Conservation (phyloP, 129 eudicot species). For the Ambrosia artemisiifolia region DNA sequence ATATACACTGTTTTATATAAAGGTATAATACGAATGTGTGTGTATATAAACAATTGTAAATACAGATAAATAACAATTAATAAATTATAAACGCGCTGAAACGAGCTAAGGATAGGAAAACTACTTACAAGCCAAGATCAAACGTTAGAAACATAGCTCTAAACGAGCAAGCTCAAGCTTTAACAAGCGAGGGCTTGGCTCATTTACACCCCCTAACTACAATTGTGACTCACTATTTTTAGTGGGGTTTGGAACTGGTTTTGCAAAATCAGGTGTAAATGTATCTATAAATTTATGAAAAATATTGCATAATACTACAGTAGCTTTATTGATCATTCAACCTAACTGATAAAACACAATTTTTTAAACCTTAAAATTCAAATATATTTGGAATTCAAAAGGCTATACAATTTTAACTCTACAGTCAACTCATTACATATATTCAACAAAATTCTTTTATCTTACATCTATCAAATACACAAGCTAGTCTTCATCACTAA, state of each 20-base stretch:
- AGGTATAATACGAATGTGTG: too few species aligned
- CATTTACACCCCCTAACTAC: background rate
- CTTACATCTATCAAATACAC: conserved; percentile 16
- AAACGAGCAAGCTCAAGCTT: too few species aligned
- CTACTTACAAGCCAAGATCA: too few species aligned
- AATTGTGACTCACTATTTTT: background rate
- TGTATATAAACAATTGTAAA: too few species aligned
- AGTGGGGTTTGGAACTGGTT: background rate
- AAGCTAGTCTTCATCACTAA: conserved; percentile 18
- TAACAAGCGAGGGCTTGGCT: too few species aligned
- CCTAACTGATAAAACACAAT: conserved; percentile 3
- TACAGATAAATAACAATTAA: too few species aligned
- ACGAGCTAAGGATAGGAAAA: too few species aligned
- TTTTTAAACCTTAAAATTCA: conserved; percentile 14
- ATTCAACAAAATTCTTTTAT: conserved; percentile 21
- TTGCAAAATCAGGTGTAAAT: background rate
- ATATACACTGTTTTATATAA: too few species aligned
- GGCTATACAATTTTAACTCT: conserved; percentile 28
- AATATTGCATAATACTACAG: background rate
- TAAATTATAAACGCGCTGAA: too few species aligned
- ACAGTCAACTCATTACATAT: conserved; percentile 11
- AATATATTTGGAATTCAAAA: conserved; percentile 1
- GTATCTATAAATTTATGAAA: background rate
- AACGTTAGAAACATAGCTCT: too few species aligned
- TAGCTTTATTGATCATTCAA: background rate